phyloP scores from a whole-genome alignment of 164 flowering plant species.

The Tinospora cordifolia region DNA sequence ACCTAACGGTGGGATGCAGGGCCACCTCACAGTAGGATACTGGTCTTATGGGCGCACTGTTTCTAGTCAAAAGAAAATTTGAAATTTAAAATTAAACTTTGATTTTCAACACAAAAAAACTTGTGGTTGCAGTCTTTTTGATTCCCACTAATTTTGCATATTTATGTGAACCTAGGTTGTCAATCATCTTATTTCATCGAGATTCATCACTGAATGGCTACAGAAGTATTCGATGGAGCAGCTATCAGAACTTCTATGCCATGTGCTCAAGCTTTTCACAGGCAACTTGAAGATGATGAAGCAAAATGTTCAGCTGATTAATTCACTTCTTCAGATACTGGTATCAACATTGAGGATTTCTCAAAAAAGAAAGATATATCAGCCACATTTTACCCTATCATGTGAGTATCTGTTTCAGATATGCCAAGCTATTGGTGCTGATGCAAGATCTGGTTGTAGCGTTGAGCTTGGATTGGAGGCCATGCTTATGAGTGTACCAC shows the following conservation, averaged over 20 bases:
- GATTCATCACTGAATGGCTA: conserved; percentile 55
- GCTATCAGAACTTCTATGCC: conserved; percentile 59
- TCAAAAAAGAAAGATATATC: conserved; percentile 47
- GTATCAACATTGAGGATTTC: conserved; percentile 54
- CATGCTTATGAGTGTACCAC: conserved; percentile 68
- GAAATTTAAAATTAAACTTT: too few species aligned
- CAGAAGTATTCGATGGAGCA: conserved; percentile 59
- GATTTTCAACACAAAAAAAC: too few species aligned
- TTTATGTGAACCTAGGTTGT: conserved; percentile 41
- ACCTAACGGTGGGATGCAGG: too few species aligned
- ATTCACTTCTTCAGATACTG: conserved; percentile 36
- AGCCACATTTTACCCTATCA: conserved; percentile 68
- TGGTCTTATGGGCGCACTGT: too few species aligned
- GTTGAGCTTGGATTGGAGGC: conserved; percentile 53
- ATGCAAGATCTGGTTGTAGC: conserved; percentile 15
- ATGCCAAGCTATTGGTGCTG: conserved; percentile 34
- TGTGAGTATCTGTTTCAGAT: conserved; percentile 45
- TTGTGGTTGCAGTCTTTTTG: neutral
- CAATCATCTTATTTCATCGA: conserved; percentile 36
- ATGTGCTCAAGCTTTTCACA: conserved; percentile 37
- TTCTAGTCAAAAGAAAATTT: too few species aligned
- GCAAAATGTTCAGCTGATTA: conserved; percentile 27
- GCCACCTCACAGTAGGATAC: too few species aligned
- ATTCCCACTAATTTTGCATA: conserved; percentile 12
- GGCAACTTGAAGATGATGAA: conserved; percentile 24